These are phyloP conservation scores for Botrytis elliptica DNA, from an alignment of 2,329 filamentous ascomycete species.

Conservation along the genomic window DNA sequence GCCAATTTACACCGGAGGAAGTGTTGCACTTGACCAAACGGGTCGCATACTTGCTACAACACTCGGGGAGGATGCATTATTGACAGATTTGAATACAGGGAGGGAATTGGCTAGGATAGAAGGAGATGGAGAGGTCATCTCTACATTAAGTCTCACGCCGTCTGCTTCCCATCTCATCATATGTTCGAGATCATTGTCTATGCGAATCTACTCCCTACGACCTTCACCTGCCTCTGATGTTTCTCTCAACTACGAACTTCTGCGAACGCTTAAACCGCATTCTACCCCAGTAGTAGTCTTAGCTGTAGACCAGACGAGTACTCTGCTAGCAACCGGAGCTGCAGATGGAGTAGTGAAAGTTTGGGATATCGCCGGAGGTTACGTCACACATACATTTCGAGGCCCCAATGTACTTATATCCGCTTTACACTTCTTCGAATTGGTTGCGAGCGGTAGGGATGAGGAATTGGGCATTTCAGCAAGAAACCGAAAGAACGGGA, in stretches of 20 bases:
- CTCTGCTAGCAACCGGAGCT: slow-evolving; percentile 85
- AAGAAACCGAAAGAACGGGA: slow-evolving; percentile 47
- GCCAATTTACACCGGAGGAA: slow-evolving; percentile 91
- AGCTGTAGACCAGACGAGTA: slow-evolving; percentile 81
- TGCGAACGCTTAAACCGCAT: slow-evolving; percentile 85
- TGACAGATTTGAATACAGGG: slow-evolving; percentile 82
- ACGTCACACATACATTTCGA: slow-evolving; percentile 91
- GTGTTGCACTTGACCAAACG: slow-evolving; percentile 76
- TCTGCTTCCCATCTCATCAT: slow-evolving; percentile 83
- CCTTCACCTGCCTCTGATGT: slow-evolving; percentile 54
- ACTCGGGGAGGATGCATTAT: slow-evolving; percentile 85
- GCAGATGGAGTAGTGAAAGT: slow-evolving; percentile 94
- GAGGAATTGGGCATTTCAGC: slow-evolving; percentile 40
- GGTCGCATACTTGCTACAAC: slow-evolving; percentile 83
- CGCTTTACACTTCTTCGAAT: slow-evolving; percentile 86
- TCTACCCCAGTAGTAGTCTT: slow-evolving; percentile 84
- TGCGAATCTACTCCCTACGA: slow-evolving; percentile 82
- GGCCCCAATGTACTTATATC: slow-evolving; percentile 90
- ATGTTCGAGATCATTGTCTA: slow-evolving; percentile 92
- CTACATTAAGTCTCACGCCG: slow-evolving; percentile 76
- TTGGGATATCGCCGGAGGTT: slow-evolving; percentile 90
- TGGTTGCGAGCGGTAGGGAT: slow-evolving; percentile 49
- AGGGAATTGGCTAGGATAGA: slow-evolving; percentile 82
- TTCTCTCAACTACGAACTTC: slow-evolving; percentile 62
- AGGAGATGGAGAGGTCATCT: slow-evolving; percentile 80